Conservation (phyloP, 2,329 filamentous ascomycete species). For the Penicillium palitans region DNA sequence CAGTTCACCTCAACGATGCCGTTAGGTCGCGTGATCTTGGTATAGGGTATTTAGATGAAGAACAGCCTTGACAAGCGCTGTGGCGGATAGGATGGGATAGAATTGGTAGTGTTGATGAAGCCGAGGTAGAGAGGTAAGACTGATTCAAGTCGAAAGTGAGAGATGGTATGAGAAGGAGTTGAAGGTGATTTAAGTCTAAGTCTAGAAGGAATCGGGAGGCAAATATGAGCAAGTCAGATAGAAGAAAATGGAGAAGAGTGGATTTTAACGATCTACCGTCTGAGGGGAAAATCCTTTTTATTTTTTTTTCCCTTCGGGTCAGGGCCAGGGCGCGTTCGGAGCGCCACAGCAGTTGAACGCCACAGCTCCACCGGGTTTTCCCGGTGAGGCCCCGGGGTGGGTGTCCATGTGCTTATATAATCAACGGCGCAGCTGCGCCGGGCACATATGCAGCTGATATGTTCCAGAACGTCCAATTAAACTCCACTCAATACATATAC, state of each 20-base stretch:
- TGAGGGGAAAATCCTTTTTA: constrained; percentile 6
- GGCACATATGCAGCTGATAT: constrained; percentile 3
- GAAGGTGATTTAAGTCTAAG: neutral
- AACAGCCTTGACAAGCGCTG: neutral
- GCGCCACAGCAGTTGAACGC: neutral
- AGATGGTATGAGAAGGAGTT: neutral
- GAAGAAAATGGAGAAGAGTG: constrained; percentile 13
- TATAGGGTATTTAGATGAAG: neutral
- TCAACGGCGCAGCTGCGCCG: neutral
- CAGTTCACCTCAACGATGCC: neutral
- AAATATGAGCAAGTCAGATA: constrained; percentile 8
- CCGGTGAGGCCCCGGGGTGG: neutral
- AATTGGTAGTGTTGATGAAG: neutral
- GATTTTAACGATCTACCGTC: constrained; percentile 8
- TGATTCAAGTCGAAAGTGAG: neutral
- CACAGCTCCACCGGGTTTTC: neutral
- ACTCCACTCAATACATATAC: neutral
- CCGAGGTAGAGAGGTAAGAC: neutral
- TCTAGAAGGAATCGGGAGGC: constrained; percentile 7
- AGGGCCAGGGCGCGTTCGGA: constrained; percentile 9
- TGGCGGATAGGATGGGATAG: neutral
- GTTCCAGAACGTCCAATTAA: constrained; percentile 1
- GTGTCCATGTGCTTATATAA: neutral
- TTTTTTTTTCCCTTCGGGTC: constrained; percentile 8
- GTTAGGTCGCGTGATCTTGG: neutral